Conservation (phyloP, 2,329 filamentous ascomycete genomes). For the Fusarium tuaranense region DNA sequence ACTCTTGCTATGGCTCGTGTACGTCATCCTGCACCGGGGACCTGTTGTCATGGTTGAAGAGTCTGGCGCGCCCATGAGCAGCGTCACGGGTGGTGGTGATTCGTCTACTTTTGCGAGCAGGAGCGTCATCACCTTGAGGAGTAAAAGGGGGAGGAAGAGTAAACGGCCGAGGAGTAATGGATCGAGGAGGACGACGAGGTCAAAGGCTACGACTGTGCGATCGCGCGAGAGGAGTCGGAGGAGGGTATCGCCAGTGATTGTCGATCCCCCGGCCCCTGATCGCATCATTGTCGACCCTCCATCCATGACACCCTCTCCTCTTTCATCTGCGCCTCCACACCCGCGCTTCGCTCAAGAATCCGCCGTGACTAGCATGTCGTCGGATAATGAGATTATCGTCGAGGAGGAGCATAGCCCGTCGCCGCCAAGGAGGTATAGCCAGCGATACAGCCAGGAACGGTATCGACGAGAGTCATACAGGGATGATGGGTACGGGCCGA, state of each 20-base stretch:
- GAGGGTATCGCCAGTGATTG: slow-evolving; percentile 36
- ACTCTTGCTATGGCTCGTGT: slow-evolving; percentile 64
- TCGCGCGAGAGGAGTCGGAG: slow-evolving; percentile 35
- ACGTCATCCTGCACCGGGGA: slow-evolving; percentile 60
- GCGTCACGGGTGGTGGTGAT: slow-evolving; percentile 31
- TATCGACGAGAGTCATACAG: slow-evolving; percentile 40
- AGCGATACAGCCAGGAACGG: slow-evolving; percentile 40
- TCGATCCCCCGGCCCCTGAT: slow-evolving; percentile 19
- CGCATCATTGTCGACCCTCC: slow-evolving; percentile 46
- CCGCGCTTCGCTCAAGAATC: slow-evolving; percentile 45
- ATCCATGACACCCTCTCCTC: neutral
- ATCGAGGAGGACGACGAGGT: slow-evolving; percentile 34
- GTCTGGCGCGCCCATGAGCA: slow-evolving; percentile 36
- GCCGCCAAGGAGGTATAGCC: slow-evolving; percentile 36
- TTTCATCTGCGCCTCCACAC: slow-evolving; percentile 30
- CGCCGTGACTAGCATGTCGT: slow-evolving; percentile 45
- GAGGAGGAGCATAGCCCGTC: slow-evolving; percentile 50
- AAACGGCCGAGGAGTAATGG: slow-evolving; percentile 28
- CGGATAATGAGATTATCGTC: slow-evolving; percentile 54
- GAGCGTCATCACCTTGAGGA: slow-evolving; percentile 33
- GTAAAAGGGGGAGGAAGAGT: slow-evolving; percentile 31
- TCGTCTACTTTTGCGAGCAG: slow-evolving; percentile 35
- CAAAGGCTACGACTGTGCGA: slow-evolving; percentile 35
- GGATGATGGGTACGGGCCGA: slow-evolving; percentile 22
- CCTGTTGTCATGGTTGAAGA: slow-evolving; percentile 47